Evolutionary conservation across 441 rosid genomes (phyloP), one percentile per base, ranked within the genome.

Genomic region (Pelargonium citronellum): DNA sequence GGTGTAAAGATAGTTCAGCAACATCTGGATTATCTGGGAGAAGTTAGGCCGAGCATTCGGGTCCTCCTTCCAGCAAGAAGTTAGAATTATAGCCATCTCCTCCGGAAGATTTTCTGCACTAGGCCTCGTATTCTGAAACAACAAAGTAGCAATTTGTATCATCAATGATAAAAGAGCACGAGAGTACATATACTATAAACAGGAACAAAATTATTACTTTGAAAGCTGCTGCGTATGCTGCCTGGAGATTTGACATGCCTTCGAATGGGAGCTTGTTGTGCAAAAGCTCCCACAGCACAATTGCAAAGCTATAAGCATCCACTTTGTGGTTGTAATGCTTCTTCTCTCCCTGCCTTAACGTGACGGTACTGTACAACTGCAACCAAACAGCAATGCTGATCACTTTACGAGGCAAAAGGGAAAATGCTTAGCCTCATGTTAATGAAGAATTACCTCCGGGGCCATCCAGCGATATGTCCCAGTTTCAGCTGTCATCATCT

Each of bases 401-500:
- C 8, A 34, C 19, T 7, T 55, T 55, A 55, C 51, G 57, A 13
- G 5, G 55, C 11, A 60, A 10, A 49, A 7, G 13, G 37, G 20
- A 6, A 0, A 16, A 17, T 64, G 12, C 9, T 27, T 10, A 66
- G 61, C 15, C 17, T 51, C 30, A 3, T 27, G 2, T 27, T 27
- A 27, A 27, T 51, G 17, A 51, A 13, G 57, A 51, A 5, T 13
- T 2, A 55, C 61, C 91, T 87, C 91, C 0, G 91, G 89, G 10
- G 61, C 61, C 61, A 55, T 55, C 61, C 61, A 55, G 3, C 89
- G 76, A 74, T 87, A 87, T 55, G 91, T 87, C 74, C 91, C 91
- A 0, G 91, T 87, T 78, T 87, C 91, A 67, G 91, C 89, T 0
- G 91, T 87, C 91, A 87, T 87, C 89, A 87, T 87, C 77, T 87